Evolutionary conservation across 2,329 filamentous ascomycete species (phyloP), one percentile per base, ranked within the genome.

Genomic region (Cordyceps javanica): DNA sequence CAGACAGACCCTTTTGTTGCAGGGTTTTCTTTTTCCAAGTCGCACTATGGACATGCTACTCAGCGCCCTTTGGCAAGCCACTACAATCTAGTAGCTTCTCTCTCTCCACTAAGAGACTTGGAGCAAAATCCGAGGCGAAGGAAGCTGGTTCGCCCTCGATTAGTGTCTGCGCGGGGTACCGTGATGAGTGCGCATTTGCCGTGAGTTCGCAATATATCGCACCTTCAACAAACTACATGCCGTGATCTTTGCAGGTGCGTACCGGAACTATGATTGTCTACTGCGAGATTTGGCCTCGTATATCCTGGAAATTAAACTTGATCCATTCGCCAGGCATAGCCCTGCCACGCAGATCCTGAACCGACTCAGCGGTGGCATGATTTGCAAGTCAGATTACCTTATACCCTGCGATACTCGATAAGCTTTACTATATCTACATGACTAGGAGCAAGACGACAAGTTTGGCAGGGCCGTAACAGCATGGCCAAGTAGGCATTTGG

Each of bases 11-110:
- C 25, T 45, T 46, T 49, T 25, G 54, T 56, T 23, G 8, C 19
- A 41, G 25, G n/a, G 11, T 36, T 56, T 56, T 25, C 54, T 56
- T 56, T 56, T 56, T 41, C 32, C 14, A 46, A 14, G 34, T 7
- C 16, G 34, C 45, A 23, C 34, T 19, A 49, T 30, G 34, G 23
- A 34, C 50, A 36, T 28, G n/a, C 19, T 49, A 14, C 32, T 38
- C 23, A 21, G 23, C 32, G 30, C 42, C 53, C 42, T 55, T 39
- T 10, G n/a, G 9, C 41, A 39, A 10, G 16, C 42, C 48, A 55
- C 48, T n/a, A 32, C 10, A 16, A 32, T 39, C 32, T 30, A 46
- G 53, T n/a, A 38, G 32, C 41, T 39, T 55, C 42, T n/a, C 28
- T 46, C 42, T 48, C 53, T 11, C 42, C 53, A 30, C 41, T 3